These are phyloP conservation scores for Debaryomycetaceae sp. DNA, from an alignment of 1,139 yeast genomes.

Conservation along the genomic window DNA sequence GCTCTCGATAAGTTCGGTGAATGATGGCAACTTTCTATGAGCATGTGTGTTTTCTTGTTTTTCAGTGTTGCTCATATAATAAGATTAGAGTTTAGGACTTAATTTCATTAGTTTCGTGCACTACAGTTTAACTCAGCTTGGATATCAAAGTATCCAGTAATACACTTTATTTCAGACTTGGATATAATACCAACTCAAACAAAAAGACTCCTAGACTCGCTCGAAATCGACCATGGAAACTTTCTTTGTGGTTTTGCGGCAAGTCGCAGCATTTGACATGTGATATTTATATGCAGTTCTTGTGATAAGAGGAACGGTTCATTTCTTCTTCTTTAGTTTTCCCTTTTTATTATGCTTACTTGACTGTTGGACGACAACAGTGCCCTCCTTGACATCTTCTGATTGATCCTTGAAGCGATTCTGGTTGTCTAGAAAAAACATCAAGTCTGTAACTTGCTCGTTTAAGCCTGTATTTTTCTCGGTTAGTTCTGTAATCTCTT, in stretches of 20 bases:
- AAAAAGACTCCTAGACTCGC: neutral
- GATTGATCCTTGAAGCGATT: conserved; percentile 68
- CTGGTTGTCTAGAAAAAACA: conserved; percentile 76
- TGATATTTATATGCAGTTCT: neutral
- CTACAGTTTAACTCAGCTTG: neutral
- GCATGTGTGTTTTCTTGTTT: conserved; percentile 1
- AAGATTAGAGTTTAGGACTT: neutral
- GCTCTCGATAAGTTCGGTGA: conserved; percentile 6
- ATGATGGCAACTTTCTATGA: conserved; percentile 8
- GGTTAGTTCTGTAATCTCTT: conserved; percentile 48
- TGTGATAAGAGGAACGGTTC: neutral
- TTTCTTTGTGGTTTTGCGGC: conserved; percentile 6
- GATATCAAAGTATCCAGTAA: too few species aligned
- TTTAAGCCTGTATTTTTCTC: conserved; percentile 57
- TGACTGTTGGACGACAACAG: conserved; percentile 42
- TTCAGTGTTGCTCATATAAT: neutral
- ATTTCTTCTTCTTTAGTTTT: conserved; percentile 17
- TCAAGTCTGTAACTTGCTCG: conserved; percentile 75
- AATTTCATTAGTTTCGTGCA: neutral
- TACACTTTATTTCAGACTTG: too few species aligned
- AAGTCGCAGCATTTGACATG: conserved; percentile 9
- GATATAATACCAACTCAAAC: neutral
- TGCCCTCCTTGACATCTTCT: conserved; percentile 71
- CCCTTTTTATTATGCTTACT: conserved; percentile 13
- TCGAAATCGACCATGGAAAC: neutral